Conservation (phyloP, 306 rosid species). For the Ormosia semicastrata region DNA sequence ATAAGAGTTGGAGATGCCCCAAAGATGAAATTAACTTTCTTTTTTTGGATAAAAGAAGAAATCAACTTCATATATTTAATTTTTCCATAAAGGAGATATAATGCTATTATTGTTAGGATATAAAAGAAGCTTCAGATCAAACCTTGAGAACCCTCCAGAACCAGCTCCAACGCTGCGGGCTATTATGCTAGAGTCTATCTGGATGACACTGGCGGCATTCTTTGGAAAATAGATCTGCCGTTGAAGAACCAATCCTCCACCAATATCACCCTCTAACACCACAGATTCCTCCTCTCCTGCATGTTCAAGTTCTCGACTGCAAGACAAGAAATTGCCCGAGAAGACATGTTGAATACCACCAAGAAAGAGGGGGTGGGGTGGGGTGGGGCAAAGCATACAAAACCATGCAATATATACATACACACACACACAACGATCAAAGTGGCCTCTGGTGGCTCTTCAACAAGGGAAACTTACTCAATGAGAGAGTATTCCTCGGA, state of each 20-base stretch:
- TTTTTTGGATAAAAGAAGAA: not conserved
- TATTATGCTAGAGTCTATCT: slow-evolving; percentile 70
- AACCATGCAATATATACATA: no score
- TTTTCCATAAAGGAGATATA: not conserved
- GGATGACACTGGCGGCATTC: slow-evolving; percentile 42
- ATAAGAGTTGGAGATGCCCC: not conserved
- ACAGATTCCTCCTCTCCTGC: slow-evolving; percentile 73
- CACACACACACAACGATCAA: not conserved
- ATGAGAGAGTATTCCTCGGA: slow-evolving; percentile 77
- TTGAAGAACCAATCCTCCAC: slow-evolving; percentile 82
- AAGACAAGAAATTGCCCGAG: slow-evolving; percentile 18
- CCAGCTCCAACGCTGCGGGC: slow-evolving; percentile 90
- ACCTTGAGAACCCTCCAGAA: slow-evolving; percentile 97
- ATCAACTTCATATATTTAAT: not conserved
- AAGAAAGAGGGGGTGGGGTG: not conserved
- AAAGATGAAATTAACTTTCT: not conserved
- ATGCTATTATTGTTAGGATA: slow-evolving; percentile 1
- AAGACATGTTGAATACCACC: slow-evolving; percentile 8
- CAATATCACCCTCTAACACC: slow-evolving; percentile 76
- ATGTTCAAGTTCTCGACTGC: slow-evolving; percentile 65
- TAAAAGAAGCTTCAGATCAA: slow-evolving; percentile 26
- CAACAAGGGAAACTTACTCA: slow-evolving; percentile 51
- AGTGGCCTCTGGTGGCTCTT: not conserved
- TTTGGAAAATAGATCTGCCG: slow-evolving; percentile 64
- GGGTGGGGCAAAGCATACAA: not conserved